Percentiles rank a stretch among this genome's conserved stretches.
These are phyloP conservation scores for Pseudocercospora ulei DNA, from an alignment of 2,329 filamentous ascomycete species.

Conservation along the genomic window DNA sequence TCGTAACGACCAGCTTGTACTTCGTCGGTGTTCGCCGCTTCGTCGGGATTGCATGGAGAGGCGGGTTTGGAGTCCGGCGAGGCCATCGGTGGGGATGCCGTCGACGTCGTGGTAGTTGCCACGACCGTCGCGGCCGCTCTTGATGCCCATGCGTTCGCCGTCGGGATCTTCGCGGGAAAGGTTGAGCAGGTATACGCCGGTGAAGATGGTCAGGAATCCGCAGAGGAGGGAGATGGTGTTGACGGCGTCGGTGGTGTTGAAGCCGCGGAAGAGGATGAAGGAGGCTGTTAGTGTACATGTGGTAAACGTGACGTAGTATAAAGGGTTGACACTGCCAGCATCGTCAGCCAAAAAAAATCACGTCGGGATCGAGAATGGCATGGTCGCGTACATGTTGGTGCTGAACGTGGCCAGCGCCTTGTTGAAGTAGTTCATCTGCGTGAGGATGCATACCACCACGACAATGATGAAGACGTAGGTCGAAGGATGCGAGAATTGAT, in stretches of 20 bases:
- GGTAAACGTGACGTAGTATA: constrained; percentile 97
- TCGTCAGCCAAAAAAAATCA: not conserved
- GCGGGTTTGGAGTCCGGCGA: constrained; percentile 80
- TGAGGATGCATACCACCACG: constrained; percentile 84
- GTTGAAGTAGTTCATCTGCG: constrained; percentile 99
- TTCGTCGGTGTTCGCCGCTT: constrained; percentile 53
- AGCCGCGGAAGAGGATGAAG: constrained; percentile 90
- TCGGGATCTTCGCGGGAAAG: constrained; percentile 87
- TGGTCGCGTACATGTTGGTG: constrained; percentile 74
- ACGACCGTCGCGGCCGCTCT: constrained; percentile 33
- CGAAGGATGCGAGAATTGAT: constrained; percentile 88
- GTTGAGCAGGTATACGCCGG: constrained; percentile 89
- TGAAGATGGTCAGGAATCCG: constrained; percentile 90
- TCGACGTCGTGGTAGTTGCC: constrained; percentile 48
- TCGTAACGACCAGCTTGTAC: constrained; percentile 41
- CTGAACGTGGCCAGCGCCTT: constrained; percentile 95
- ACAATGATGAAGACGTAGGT: constrained; percentile 97
- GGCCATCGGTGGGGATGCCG: constrained; percentile 79
- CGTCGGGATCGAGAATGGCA: not conserved
- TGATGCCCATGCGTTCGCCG: constrained; percentile 55
- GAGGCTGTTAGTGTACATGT: constrained; percentile 88
- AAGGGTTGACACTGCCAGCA: constrained; percentile 66
- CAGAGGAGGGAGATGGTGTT: constrained; percentile 87
- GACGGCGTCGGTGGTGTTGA: constrained; percentile 85
- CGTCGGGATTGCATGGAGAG: constrained; percentile 85